Evolutionary conservation across 176 grass and related monocot genomes (phyloP).

Genomic region (Secale cereale): DNA sequence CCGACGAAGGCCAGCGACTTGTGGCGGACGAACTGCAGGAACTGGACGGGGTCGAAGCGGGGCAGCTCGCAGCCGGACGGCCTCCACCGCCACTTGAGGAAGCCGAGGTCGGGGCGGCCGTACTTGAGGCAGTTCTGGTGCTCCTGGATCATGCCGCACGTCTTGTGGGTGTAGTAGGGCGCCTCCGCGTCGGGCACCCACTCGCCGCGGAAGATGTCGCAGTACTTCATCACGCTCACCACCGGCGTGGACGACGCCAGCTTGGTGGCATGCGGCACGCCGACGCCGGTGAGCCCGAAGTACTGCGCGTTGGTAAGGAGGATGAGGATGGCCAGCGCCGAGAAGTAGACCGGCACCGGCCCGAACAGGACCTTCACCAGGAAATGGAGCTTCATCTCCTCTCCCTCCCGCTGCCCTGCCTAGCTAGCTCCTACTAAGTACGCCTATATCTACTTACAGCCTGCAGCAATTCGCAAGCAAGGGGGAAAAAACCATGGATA

Average conservation of each 20-base stretch:
- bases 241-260: constrained; percentile 38
- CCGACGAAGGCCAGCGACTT: constrained; percentile 58
- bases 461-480: not conserved
- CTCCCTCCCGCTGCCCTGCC: not conserved
- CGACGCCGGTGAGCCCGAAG: constrained; percentile 48
- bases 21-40: constrained; percentile 48
- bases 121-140: constrained; percentile 84
- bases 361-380: constrained; percentile 37
- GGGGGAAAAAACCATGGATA: not conserved
- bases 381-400: constrained; percentile 45
- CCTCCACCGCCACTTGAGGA: constrained; percentile 65
- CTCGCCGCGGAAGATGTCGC: constrained; percentile 74
- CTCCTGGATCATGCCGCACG: constrained; percentile 61
- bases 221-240: constrained; percentile 60
- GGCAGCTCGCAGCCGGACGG: constrained; percentile 59
- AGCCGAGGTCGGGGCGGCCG: constrained; percentile 44
- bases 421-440: not conserved
- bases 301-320: constrained; percentile 58
- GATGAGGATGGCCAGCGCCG: constrained; percentile 62
- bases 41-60: constrained; percentile 60
- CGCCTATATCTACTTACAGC: not conserved
- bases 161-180: constrained; percentile 69
- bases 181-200: constrained; percentile 54
- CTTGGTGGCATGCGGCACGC: constrained; percentile 41
- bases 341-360: constrained; percentile 59